These are phyloP conservation scores for Colletotrichum lini DNA, from an alignment of 2,329 filamentous ascomycete species.

Conservation along the genomic window DNA sequence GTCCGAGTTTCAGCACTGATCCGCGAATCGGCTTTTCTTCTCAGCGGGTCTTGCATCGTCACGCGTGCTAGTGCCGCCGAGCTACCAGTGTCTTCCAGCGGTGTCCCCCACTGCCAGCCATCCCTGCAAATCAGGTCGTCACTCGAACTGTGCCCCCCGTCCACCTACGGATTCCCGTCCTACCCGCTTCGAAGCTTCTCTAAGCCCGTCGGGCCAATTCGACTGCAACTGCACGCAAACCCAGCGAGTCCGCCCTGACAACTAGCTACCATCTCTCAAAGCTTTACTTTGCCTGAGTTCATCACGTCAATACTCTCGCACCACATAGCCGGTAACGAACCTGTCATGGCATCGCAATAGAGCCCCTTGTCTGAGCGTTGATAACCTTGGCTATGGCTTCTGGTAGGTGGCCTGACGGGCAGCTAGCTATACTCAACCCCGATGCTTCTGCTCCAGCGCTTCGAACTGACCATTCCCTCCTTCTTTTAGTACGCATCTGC, in stretches of 20 bases:
- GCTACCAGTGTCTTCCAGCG: conserved; percentile 7
- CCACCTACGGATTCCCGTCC: conserved; percentile 37
- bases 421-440: conserved; percentile 16
- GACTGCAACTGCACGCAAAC: not conserved
- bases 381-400: conserved; percentile 39
- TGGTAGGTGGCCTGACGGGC: conserved; percentile 40
- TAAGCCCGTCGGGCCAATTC: conserved; percentile 17
- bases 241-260: conserved; percentile 1
- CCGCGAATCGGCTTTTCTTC: conserved; percentile 23
- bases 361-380: conserved; percentile 21
- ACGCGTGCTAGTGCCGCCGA: conserved; percentile 29
- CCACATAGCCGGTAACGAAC: not conserved
- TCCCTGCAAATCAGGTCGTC: conserved; percentile 41
- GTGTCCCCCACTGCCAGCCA: conserved; percentile 30
- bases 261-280: conserved; percentile 2
- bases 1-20: conserved; percentile 11
- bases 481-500: conserved; percentile 83
- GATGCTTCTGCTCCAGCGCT: conserved; percentile 1
- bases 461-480: conserved; percentile 27
- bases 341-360: conserved; percentile 39
- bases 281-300: not conserved
- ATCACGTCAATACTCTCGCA: not conserved
- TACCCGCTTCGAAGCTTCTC: conserved; percentile 36
- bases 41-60: conserved; percentile 29
- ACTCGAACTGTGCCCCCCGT: conserved; percentile 38